Percentiles rank a stretch among this genome's conserved stretches.
Evolutionary conservation across 2,329 filamentous ascomycete genomes (phyloP).

Genomic region (Aspergillus uvarum): DNA sequence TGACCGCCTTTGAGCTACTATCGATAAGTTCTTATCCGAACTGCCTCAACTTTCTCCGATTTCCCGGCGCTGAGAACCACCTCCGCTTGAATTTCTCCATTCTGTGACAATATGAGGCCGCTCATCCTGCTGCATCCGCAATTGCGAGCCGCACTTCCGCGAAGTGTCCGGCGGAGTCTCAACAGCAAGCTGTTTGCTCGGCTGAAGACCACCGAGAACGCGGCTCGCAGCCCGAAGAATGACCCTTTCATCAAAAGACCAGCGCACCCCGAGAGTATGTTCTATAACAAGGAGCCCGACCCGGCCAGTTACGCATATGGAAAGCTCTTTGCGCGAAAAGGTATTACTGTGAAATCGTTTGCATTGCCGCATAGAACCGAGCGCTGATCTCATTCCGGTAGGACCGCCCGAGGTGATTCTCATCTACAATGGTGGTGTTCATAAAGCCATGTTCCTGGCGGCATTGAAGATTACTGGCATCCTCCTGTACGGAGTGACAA

Average conservation of each 20-base stretch:
- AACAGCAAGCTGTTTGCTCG: conserved; percentile 28
- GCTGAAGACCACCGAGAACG: conserved; percentile 30
- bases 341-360: conserved; percentile 17
- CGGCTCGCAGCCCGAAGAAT: conserved; percentile 25
- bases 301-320: conserved; percentile 19
- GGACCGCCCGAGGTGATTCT: conserved; percentile 53
- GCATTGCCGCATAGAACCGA: not conserved
- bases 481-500: conserved; percentile 66
- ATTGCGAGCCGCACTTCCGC: conserved; percentile 29
- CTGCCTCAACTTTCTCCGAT: not conserved
- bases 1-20: not conserved
- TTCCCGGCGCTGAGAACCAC: not conserved
- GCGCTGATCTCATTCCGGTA: conserved; percentile 18
- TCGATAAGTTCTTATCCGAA: not conserved
- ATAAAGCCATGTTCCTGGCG: conserved; percentile 66
- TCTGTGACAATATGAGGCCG: conserved; percentile 22
- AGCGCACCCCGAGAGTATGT: conserved; percentile 6
- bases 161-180: conserved; percentile 27
- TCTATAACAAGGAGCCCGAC: conserved; percentile 15
- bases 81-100: too few species aligned
- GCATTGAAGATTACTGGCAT: conserved; percentile 70
- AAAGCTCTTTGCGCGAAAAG: conserved; percentile 30
- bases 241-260: conserved; percentile 17
- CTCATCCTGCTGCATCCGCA: conserved; percentile 32
- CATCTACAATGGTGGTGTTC: conserved; percentile 73